phyloP scores from a whole-genome alignment of 106 monocot species.

The Posidonia australis region DNA sequence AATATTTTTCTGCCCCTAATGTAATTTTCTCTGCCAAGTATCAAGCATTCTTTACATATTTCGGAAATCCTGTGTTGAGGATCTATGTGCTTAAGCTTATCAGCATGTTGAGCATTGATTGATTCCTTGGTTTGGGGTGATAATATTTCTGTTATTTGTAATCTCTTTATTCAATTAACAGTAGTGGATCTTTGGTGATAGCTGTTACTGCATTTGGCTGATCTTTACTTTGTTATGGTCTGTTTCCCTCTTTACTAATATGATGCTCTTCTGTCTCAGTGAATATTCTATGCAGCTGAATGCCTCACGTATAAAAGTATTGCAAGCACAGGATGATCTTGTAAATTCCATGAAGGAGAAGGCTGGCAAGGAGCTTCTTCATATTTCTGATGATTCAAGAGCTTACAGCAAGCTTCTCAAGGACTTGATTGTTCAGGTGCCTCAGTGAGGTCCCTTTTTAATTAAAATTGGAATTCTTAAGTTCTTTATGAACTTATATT shows the following conservation, averaged over 20 bases:
- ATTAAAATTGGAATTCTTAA: no score
- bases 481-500: no score
- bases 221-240: no score
- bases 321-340: slow-evolving; percentile 85
- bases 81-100: background rate
- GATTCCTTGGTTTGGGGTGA: background rate
- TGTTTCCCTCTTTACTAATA: background rate
- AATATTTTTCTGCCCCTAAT: no score
- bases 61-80: background rate
- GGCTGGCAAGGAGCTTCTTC: slow-evolving; percentile 47
- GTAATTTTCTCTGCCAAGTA: no score
- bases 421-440: slow-evolving; percentile 69
- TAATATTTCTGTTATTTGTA: background rate
- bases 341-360: slow-evolving; percentile 66
- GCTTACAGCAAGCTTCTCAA: slow-evolving; percentile 46
- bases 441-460: no score
- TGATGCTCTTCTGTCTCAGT: slow-evolving; percentile 17
- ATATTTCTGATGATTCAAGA: slow-evolving; percentile 34
- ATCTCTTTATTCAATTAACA: background rate
- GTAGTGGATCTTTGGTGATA: no score
- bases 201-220: no score
- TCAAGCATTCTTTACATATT: no score
- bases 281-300: slow-evolving; percentile 91
- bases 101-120: background rate
- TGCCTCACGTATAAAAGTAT: slow-evolving; percentile 79